phyloP scores from a whole-genome alignment of 2,329 filamentous ascomycete species.

The Diaporthe australafricana region DNA sequence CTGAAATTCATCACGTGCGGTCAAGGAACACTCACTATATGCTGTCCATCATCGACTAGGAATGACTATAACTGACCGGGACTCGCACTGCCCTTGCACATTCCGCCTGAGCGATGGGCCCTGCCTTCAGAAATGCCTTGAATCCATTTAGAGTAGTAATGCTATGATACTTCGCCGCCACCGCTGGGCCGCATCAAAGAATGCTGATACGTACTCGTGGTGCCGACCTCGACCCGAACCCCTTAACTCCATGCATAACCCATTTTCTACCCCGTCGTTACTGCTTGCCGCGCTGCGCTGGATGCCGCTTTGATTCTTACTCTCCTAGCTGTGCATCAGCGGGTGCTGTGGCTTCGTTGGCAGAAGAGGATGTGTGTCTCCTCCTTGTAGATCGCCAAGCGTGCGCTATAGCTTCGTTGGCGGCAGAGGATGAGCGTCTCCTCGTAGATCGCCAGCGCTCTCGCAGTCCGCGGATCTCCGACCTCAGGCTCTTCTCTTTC shows the following conservation, averaged over 20 bases:
- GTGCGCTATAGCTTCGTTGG: not conserved
- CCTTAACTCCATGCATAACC: constrained; percentile 21
- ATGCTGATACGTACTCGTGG: constrained; percentile 3
- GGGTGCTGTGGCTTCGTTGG: not conserved
- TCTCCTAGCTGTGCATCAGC: not conserved
- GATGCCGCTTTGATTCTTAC: not conserved
- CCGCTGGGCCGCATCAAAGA: not conserved
- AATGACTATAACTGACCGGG: not conserved
- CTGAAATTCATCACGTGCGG: too few relatives aligned
- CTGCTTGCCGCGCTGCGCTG: not conserved
- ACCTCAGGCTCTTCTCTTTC: not conserved
- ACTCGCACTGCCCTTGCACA: not conserved
- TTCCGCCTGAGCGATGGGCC: not conserved
- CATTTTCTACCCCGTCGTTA: not conserved
- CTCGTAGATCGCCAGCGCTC: not conserved
- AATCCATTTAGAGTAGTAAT: constrained; percentile 20
- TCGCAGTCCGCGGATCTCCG: not conserved
- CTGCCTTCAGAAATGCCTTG: not conserved
- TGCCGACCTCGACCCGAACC: not conserved
- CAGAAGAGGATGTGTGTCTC: not conserved
- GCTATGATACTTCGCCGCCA: not conserved
- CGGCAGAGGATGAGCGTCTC: not conserved
- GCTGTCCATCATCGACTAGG: not conserved
- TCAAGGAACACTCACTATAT: not conserved
- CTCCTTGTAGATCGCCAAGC: not conserved